These are phyloP conservation scores for Colletotrichum sp. DNA, from an alignment of 2,329 filamentous ascomycete genomes.

Conservation along the genomic window DNA sequence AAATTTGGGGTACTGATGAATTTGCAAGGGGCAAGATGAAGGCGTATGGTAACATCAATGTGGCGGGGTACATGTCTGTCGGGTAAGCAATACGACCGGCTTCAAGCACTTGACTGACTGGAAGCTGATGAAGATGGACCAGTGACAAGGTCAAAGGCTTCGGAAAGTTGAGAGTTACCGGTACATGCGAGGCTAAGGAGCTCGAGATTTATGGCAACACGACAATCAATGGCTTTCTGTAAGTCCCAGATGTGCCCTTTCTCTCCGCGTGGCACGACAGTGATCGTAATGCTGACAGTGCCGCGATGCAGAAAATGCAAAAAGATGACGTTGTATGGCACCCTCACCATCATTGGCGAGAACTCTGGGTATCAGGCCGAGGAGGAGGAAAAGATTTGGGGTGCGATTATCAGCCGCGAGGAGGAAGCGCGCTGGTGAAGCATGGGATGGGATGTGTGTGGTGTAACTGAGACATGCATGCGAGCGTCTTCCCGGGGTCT, in stretches of 20 bases:
- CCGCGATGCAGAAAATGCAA: constrained; percentile 40
- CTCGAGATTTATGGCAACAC: constrained; percentile 54
- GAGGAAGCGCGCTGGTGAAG: constrained; percentile 45
- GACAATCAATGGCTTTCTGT: constrained; percentile 50
- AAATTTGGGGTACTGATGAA: background rate
- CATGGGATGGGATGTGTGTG: background rate
- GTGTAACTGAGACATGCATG: background rate
- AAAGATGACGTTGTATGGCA: constrained; percentile 49
- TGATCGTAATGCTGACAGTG: background rate
- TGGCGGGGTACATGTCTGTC: constrained; percentile 43
- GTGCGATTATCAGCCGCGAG: constrained; percentile 46
- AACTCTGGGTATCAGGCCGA: constrained; percentile 48
- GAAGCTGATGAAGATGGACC: background rate
- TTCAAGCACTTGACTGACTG: background rate
- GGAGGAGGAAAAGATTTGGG: constrained; percentile 47
- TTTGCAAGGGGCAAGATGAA: constrained; percentile 45
- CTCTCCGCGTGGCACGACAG: background rate
- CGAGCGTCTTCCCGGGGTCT: background rate
- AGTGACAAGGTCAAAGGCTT: constrained; percentile 52
- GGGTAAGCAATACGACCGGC: constrained; percentile 30
- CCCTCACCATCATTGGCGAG: constrained; percentile 50
- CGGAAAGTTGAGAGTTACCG: constrained; percentile 49
- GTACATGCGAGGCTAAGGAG: constrained; percentile 45
- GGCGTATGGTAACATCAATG: constrained; percentile 50
- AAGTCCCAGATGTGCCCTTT: constrained; percentile 20